These are phyloP conservation scores for Linnemannia zychae DNA, from an alignment of 192 early-diverging fungal genomes.

Conservation along the genomic window DNA sequence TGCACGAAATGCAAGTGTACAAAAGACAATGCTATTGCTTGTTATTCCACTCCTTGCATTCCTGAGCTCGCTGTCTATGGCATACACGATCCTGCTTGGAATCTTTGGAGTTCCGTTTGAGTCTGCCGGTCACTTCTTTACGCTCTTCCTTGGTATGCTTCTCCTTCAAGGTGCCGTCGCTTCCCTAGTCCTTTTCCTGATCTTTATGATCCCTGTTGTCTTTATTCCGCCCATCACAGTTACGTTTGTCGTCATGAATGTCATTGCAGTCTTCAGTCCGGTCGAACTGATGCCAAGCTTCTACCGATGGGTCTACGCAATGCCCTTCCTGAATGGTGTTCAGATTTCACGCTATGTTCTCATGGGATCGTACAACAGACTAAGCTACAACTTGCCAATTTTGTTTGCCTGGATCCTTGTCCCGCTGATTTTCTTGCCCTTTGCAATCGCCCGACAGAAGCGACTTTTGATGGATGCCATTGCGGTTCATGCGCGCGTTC, in stretches of 20 bases:
- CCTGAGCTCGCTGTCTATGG: constrained; percentile 35
- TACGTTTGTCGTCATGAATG: constrained; percentile 57
- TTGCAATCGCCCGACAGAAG: constrained; percentile 49
- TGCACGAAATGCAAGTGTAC: constrained; percentile 6
- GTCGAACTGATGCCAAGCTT: constrained; percentile 57
- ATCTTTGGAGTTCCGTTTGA: constrained; percentile 46
- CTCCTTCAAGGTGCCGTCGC: constrained; percentile 42
- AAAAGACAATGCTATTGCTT: constrained; percentile 25
- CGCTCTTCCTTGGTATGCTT: constrained; percentile 36
- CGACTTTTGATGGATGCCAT: constrained; percentile 34
- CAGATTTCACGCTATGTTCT: constrained; percentile 55
- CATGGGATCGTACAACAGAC: constrained; percentile 56
- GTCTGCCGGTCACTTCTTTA: constrained; percentile 29
- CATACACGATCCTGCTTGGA: constrained; percentile 21
- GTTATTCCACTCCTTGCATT: constrained; percentile 28
- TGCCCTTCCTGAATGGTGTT: constrained; percentile 65
- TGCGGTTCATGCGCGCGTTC: constrained; percentile 4
- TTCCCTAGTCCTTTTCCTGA: constrained; percentile 45
- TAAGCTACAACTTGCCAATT: constrained; percentile 56
- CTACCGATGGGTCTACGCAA: constrained; percentile 57
- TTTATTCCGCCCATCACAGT: constrained; percentile 36
- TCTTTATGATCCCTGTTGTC: constrained; percentile 34
- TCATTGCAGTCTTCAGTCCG: constrained; percentile 51
- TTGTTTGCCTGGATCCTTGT: constrained; percentile 59
- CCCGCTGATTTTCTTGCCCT: constrained; percentile 40